A percentile compares a stretch with the other conserved stretches of the same genome.
Evolutionary conservation across 2,329 filamentous ascomycete genomes (phyloP).

Genomic region (Triangularia setosa): DNA sequence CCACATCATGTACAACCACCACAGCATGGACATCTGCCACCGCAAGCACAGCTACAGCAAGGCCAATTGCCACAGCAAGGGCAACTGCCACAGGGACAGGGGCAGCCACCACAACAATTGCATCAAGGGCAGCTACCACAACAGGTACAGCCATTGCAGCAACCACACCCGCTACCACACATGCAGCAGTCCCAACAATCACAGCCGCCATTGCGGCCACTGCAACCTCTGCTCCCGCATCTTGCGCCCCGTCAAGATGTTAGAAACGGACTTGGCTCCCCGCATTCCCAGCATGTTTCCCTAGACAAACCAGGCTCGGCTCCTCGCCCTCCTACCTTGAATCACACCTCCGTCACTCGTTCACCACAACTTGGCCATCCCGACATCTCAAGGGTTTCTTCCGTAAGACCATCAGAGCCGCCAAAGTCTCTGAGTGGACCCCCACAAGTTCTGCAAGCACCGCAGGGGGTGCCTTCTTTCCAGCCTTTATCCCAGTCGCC

Average conservation of each 20-base stretch:
- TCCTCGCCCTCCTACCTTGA: conserved; percentile 10
- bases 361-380: conserved; percentile 18
- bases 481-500: conserved; percentile 28
- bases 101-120: neutral
- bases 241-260: conserved; percentile 10
- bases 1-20: neutral
- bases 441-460: conserved; percentile 38
- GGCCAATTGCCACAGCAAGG: neutral
- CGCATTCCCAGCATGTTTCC: conserved; percentile 6
- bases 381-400: neutral
- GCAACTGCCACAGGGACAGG: neutral
- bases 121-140: neutral
- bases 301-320: conserved; percentile 4
- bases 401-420: conserved; percentile 8
- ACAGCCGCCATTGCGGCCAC: conserved; percentile 24
- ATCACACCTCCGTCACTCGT: conserved; percentile 13
- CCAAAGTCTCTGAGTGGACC: conserved; percentile 17
- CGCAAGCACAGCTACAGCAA: neutral
- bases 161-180: conserved; percentile 12
- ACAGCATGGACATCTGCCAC: neutral
- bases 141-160: conserved; percentile 3
- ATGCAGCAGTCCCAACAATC: conserved; percentile 2
- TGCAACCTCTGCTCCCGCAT: conserved; percentile 25
- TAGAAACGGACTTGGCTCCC: conserved; percentile 7
- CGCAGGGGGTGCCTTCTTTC: conserved; percentile 34